These are phyloP conservation scores for Handroanthus guayacan DNA, from an alignment of 257 asterid genomes.

Conservation along the genomic window DNA sequence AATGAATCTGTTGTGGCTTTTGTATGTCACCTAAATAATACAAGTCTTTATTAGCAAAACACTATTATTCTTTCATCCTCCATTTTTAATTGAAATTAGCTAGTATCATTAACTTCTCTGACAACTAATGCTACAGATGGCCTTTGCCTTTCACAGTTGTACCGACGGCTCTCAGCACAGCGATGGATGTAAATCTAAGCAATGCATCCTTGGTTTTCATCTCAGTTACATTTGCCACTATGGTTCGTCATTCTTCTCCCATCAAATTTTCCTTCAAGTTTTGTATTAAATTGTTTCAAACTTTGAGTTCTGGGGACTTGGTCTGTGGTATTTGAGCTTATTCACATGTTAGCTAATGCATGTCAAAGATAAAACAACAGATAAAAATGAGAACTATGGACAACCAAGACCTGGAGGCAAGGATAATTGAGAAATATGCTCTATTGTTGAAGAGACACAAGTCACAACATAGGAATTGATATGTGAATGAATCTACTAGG, in stretches of 20 bases:
- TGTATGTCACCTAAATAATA: background rate
- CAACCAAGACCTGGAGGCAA: conserved; percentile 9
- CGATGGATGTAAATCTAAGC: conserved; percentile 98
- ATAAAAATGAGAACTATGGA: background rate
- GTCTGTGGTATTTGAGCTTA: conserved; percentile 30
- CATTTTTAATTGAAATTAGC: conserved; percentile 31
- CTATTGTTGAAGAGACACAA: background rate
- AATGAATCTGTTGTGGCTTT: conserved; percentile 7
- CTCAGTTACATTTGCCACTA: conserved; percentile 98
- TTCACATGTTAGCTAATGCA: background rate
- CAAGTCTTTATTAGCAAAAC: conserved; percentile 6
- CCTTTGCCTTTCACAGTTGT: conserved; percentile 98
- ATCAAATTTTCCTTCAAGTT: conserved; percentile 21
- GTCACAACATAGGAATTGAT: background rate
- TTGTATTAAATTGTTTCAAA: conserved; percentile 23
- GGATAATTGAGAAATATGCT: conserved; percentile 10
- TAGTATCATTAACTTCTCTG: conserved; percentile 68
- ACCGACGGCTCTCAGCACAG: conserved; percentile 97
- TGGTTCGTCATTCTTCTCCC: conserved; percentile 71
- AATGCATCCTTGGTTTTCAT: conserved; percentile 96
- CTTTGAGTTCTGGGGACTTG: conserved; percentile 10
- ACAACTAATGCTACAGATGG: conserved; percentile 95
- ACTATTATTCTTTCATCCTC: conserved; percentile 4
- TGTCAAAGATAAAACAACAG: background rate
- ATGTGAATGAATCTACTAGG: background rate